phyloP scores from a whole-genome alignment of 2,329 filamentous ascomycete genomes.

The Thielaviopsis populi region DNA sequence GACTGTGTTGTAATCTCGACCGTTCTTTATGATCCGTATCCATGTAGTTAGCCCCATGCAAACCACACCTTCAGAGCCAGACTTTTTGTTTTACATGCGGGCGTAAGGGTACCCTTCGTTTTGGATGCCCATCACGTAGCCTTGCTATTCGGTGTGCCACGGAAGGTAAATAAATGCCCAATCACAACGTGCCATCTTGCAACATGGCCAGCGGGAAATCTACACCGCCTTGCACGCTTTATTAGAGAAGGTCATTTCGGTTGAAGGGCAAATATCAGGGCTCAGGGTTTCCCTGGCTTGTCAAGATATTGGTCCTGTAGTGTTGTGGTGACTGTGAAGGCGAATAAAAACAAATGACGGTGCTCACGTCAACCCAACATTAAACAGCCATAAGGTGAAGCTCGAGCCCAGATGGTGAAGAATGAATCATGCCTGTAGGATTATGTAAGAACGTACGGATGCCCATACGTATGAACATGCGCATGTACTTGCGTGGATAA shows the following conservation, averaged over 20 bases:
- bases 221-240: slow-evolving; percentile 1
- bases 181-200: neutral
- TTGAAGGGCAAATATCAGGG: neutral
- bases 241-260: neutral
- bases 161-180: neutral
- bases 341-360: no score
- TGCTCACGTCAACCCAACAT: neutral
- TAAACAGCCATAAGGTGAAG: neutral
- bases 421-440: no score
- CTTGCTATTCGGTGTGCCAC: neutral
- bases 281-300: slow-evolving; percentile 5
- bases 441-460: no score
- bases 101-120: neutral
- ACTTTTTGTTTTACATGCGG: slow-evolving; percentile 2
- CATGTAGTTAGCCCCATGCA: neutral
- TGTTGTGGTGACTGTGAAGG: neutral
- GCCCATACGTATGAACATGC: no score
- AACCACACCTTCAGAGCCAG: neutral
- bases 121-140: neutral
- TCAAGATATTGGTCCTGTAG: neutral
- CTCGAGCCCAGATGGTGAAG: neutral
- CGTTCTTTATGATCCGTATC: neutral
- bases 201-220: neutral
- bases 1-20: slow-evolving; percentile 3
- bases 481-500: neutral